Percentiles rank a stretch among this genome's conserved stretches.
Evolutionary conservation across 441 rosid genomes (phyloP).

Genomic region (Eutrema salsugineum): DNA sequence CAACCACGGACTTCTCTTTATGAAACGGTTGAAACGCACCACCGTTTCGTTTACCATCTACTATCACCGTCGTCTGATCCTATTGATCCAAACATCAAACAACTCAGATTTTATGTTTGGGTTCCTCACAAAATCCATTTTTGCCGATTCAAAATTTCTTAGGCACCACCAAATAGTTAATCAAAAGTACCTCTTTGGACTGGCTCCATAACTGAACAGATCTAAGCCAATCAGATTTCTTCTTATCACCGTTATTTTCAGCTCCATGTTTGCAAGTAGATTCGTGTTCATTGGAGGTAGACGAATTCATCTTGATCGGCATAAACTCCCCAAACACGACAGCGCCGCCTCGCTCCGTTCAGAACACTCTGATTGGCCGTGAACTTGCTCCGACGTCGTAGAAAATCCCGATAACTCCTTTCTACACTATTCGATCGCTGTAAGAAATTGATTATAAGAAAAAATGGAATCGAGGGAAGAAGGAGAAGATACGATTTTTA

Average conservation of each 20-base stretch:
- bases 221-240: conserved; percentile 92
- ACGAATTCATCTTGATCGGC: conserved; percentile 46
- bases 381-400: conserved; percentile 37
- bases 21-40: conserved; percentile 54
- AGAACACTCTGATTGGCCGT: conserved; percentile 65
- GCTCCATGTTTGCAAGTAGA: neutral
- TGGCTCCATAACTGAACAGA: conserved; percentile 93
- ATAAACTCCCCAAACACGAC: conserved; percentile 67
- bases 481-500: neutral
- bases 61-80: conserved; percentile 15
- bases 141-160: neutral
- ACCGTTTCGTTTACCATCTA: conserved; percentile 56
- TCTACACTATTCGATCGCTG: conserved; percentile 68
- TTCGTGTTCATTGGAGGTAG: conserved; percentile 21
- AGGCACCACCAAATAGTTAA: neutral
- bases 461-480: neutral
- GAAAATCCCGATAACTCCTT: conserved; percentile 62
- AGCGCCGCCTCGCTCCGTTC: conserved; percentile 44
- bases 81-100: neutral
- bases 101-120: neutral
- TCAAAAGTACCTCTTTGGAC: conserved; percentile 29
- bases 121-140: neutral
- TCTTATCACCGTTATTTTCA: conserved; percentile 15
- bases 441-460: neutral
- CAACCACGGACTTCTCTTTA: conserved; percentile 32